Evolutionary conservation across 805 yeast genomes (phyloP), one percentile per base, ranked within the genome.

Genomic region (Wickerhamiella vanderwaltii): DNA sequence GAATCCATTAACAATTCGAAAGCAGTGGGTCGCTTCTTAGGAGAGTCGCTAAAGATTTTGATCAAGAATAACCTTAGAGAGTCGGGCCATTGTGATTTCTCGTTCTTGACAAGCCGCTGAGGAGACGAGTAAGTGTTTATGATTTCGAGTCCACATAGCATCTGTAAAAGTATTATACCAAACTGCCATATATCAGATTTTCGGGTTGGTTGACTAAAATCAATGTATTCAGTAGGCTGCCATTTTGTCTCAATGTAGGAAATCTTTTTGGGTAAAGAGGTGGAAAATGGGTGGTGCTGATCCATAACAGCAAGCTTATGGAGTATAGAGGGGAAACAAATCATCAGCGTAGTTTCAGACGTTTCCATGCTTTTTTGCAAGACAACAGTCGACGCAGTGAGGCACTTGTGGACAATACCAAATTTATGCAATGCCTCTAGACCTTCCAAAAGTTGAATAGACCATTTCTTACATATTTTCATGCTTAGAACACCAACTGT

Each of bases 141-240:
- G 1, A 70, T 64, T 35, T 73, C 76, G 2, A 66, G 61, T 0
- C 94, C 88, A 33, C 70, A 64, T 3, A 83, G 66, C 56, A 78
- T 64, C 48, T 80, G 75, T 13, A 77, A 67, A 49, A 88, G 78
- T 5, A 81, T 58, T 0, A 83, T 83, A 6, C 96, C 98, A 29
- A 86, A 61, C 54, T 82, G 82, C 97, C 97, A 91, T 7, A 91
- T 79, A 63, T 91, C 98, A 0, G 95, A 77, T 57, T 85, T 82
- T 28, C 86, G 65, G 44, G 79, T 79, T 11, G 81, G 78, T 26
- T 59, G 52, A 12, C 53, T 56, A 28, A 52, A 57, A 45, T 58
- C 48, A 20, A 30, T 33, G n/a, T 77, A 48, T 56, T 87, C 96
- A 0, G 97, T 96, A 0, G 96, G 93, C 9, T 59, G 62, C 95